These are phyloP conservation scores for Fraxinus albicans DNA, from an alignment of 305 asterid genomes.

Conservation along the genomic window DNA sequence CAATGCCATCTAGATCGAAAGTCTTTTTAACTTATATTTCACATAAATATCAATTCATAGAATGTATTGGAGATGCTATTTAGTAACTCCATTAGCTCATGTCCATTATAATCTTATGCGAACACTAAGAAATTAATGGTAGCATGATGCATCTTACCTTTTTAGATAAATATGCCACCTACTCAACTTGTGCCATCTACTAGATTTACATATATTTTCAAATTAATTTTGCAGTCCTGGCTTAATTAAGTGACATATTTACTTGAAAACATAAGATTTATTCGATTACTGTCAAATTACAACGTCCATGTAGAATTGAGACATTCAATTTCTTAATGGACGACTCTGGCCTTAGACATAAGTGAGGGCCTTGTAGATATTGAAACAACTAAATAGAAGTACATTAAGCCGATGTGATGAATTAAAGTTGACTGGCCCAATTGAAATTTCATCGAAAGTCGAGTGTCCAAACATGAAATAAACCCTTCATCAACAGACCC, in stretches of 20 bases:
- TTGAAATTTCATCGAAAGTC: neutral
- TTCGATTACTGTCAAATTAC: neutral
- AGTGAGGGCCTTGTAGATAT: neutral
- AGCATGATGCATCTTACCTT: too few species aligned
- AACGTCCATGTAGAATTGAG: neutral
- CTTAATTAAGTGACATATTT: too few species aligned
- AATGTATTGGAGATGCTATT: too few species aligned
- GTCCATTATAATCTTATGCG: too few species aligned
- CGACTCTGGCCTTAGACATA: neutral
- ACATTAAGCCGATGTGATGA: neutral
- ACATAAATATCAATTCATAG: too few species aligned
- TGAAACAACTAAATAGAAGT: neutral
- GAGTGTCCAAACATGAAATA: neutral
- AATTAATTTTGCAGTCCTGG: neutral
- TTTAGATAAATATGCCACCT: too few species aligned
- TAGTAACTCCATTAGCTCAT: too few species aligned
- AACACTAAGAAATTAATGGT: too few species aligned
- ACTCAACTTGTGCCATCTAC: too few species aligned
- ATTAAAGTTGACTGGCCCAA: neutral
- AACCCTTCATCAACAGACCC: neutral
- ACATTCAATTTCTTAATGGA: neutral
- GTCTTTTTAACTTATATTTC: too few species aligned
- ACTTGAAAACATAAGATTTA: neutral
- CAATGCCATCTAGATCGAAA: too few species aligned
- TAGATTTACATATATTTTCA: neutral